Evolutionary conservation across 345 rosid genomes (phyloP).

Genomic region (Sonneratia alba): DNA sequence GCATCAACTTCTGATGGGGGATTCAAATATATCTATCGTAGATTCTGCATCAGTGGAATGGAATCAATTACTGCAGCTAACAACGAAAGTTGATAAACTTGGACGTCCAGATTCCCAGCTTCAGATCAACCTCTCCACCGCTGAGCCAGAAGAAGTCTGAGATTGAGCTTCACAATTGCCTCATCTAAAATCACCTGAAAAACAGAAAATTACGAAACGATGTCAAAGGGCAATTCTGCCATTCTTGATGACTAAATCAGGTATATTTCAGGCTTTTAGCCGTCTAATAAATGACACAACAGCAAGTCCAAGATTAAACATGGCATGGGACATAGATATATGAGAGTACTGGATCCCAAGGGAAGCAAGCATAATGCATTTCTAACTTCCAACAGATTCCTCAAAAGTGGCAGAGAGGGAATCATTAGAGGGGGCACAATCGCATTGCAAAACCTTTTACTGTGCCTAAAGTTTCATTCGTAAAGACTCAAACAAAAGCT

Average conservation of each 20-base stretch:
- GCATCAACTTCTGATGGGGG: not conserved
- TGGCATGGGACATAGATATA: not conserved
- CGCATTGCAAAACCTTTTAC: not conserved
- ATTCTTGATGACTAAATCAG: not conserved
- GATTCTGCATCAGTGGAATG: not conserved
- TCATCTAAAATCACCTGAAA: conserved; percentile 86
- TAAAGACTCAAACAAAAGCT: not conserved
- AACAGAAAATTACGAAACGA: conserved; percentile 4
- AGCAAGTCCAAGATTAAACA: not conserved
- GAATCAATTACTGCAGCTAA: conserved; percentile 42
- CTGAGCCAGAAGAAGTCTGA: conserved; percentile 81
- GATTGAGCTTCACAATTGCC: conserved; percentile 65
- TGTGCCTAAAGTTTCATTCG: not conserved
- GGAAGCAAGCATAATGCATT: not conserved
- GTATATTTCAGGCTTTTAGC: not conserved
- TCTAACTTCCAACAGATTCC: conserved; percentile 2
- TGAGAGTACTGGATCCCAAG: not conserved
- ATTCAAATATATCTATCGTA: not conserved
- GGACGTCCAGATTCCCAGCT: conserved; percentile 71
- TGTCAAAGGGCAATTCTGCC: not conserved
- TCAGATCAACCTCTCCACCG: conserved; percentile 79
- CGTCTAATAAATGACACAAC: not conserved
- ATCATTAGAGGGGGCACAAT: conserved; percentile 6
- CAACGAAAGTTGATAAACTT: conserved; percentile 53
- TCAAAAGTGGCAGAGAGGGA: not conserved